Base-by-base conservation (phyloP, 192 early-diverging fungal species). In the Lunasporangiospora selenospora region DNA sequence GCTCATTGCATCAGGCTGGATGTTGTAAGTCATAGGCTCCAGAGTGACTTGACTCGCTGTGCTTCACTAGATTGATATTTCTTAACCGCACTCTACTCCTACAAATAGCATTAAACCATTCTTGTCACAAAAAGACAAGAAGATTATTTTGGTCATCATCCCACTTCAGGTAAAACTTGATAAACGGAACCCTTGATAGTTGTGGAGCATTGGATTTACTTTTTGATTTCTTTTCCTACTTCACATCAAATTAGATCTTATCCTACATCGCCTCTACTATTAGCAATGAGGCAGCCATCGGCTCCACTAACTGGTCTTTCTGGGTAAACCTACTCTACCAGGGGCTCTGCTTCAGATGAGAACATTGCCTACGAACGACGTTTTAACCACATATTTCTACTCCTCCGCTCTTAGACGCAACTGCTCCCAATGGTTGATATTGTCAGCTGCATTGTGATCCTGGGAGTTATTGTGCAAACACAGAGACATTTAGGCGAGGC, bases 401-500 rank as follows among this genome's bases (percentile, higher is more conserved):
- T 7, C 5, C 29, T n/a, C 23, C 9, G 3, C 3, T 9, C 16
- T 41, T 41, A 82, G 77, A 65, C 52, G 0, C 62, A 75, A 58
- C 43, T 79, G 6, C 55, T 82, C 26, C 80, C 80, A 3, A 53
- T 84, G 37, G 67, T 80, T 11, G 83, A 84, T 59, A 32, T 84
- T 23, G 32, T 63, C 49, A 81, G 71, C 8, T 81, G 80, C 38
- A 42, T 76, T 19, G 66, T 85, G 16, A 73, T 85, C 21, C 46
- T 85, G 9, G 80, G 79, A 48, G 80, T 80, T 19, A 85, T 85
- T 34, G 44, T 82, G 18, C 83, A 82, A 42, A 85, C 83, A 3
- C 76, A 78, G 29, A 71, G 77, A n/a, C 75, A 83, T 56, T 41
- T 85, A 29, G 53, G 71, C 10, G 65, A 64, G 32, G 81, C 77